Evolutionary conservation across 805 yeast genomes (phyloP), one percentile per base, ranked within the genome.

Genomic region (Kodamaea leandrae): DNA sequence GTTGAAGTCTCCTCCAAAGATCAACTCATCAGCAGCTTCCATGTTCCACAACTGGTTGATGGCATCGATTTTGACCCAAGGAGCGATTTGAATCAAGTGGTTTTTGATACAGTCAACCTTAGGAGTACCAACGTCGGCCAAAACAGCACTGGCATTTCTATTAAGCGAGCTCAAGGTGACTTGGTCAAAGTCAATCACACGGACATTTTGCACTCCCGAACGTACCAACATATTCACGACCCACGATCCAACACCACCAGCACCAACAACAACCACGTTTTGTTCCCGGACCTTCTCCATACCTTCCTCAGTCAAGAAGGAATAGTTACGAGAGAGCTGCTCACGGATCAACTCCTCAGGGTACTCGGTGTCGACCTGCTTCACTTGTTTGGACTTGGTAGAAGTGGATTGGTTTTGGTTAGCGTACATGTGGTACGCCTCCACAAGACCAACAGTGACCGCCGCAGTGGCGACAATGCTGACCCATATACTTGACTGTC

Each of bases 221-320:
- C 99, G 80, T 2, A 86, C 84, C 42, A 93, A 72, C 85, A 95
- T 87, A 8, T 95, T 83, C 9, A 85, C 82, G 17, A 83, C 96
- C 91, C 96, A 90, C 0, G 97, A 90, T 2, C 99, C 99, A 29
- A 93, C 99, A 44, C 99, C 99, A 44, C 99, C 99, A 13, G 91
- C 93, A 21, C 99, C 99, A 21, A 79, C 81, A 12, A 91, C 85
- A 2, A 88, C 85, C 2, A 90, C 76, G 42, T 77, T 74, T 54
- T 87, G 83, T 9, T 72, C 63, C 41, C 96, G 78, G 13, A 93
- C 77, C 44, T 78, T 78, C 14, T 64, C 61, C 78, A 89, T 81
- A 1, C 96, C 98, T 15, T 82, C 85, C 38, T 85, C 86, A 9
- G 96, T 88, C 19, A 93, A 70, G 58, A 93, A 93, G 1, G 96